Percentiles rank a stretch among this genome's conserved stretches.
Conservation (phyloP, 2,329 filamentous ascomycete genomes). For the Achaetomium macrosporum region DNA sequence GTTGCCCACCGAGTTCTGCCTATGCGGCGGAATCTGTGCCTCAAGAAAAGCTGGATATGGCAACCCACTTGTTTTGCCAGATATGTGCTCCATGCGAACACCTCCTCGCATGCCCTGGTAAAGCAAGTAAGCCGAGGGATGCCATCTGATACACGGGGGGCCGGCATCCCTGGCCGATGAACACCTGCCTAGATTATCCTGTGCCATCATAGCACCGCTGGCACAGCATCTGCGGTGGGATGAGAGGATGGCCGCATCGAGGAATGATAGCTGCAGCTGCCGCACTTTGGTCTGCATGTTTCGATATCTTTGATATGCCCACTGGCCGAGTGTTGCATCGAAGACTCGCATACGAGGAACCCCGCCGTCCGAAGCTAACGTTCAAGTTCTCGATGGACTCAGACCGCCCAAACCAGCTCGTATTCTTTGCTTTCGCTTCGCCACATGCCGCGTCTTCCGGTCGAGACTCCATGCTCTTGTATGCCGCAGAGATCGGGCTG, state of each 20-base stretch:
- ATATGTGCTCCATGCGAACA: background rate
- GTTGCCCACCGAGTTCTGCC: background rate
- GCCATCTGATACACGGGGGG: slow-evolving; percentile 3
- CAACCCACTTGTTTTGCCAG: background rate
- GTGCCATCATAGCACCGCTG: background rate
- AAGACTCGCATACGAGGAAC: slow-evolving; percentile 10
- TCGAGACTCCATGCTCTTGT: background rate
- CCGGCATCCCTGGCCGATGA: background rate
- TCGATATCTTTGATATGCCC: slow-evolving; percentile 1
- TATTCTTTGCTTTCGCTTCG: slow-evolving; percentile 7
- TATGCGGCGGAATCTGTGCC: background rate
- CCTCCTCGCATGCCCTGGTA: too few species aligned
- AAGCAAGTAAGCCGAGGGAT: background rate
- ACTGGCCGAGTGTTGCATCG: background rate
- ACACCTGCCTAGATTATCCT: background rate
- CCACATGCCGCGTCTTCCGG: background rate
- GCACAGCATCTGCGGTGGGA: background rate
- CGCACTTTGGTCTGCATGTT: background rate
- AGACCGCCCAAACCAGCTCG: background rate
- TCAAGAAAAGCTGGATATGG: background rate
- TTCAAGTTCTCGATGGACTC: background rate
- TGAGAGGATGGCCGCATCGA: background rate
- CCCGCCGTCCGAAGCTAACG: background rate
- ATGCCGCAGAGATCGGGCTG: background rate
- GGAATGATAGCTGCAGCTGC: background rate